Conservation (phyloP, 139 green algal genomes). For the Micractinium conductrix region DNA sequence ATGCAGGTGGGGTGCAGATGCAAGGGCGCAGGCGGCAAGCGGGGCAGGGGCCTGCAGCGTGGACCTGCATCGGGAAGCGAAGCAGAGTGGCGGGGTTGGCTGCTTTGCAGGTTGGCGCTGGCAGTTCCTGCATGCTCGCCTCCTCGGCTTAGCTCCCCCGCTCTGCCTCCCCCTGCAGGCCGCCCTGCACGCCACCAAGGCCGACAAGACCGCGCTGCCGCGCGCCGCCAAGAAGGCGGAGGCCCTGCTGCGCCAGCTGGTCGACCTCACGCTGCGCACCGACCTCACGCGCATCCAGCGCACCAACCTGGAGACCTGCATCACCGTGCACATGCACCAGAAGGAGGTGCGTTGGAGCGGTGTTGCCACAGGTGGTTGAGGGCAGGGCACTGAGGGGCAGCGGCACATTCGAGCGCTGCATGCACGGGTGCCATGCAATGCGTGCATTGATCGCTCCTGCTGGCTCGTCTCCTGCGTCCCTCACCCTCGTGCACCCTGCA, state of each 20-base stretch:
- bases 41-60: too few species aligned
- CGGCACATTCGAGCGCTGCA: too few species aligned
- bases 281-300: conserved; percentile 86
- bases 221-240: conserved; percentile 91
- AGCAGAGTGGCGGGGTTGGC: too few species aligned
- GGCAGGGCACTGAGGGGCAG: too few species aligned
- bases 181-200: conserved; percentile 61
- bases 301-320: conserved; percentile 96
- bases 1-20: conserved; percentile 65
- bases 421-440: too few species aligned
- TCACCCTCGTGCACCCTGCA: neutral
- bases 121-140: neutral
- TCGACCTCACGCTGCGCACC: conserved; percentile 80
- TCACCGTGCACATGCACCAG: conserved; percentile 98
- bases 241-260: conserved; percentile 81
- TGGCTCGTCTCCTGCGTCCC: neutral
- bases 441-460: neutral
- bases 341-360: conserved; percentile 78
- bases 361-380: neutral
- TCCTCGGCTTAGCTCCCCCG: neutral
- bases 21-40: neutral
- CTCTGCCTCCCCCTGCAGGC: neutral
- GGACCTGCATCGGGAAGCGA: too few species aligned
- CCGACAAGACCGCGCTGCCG: conserved; percentile 88
- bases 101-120: too few species aligned